phyloP scores from a whole-genome alignment of 345 rosid genomes.

The Linum lewisii region DNA sequence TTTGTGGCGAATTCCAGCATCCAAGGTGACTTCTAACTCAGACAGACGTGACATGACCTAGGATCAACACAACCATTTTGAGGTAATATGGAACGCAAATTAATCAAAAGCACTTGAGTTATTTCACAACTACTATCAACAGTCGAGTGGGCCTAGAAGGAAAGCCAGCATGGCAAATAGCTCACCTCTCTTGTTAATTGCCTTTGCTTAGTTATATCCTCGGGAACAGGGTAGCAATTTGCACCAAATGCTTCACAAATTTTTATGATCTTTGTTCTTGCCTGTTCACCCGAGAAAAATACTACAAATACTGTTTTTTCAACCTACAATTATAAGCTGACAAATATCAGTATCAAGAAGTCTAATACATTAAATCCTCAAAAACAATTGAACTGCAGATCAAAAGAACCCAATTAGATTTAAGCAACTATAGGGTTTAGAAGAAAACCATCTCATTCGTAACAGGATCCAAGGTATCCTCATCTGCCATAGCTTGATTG shows the following conservation, averaged over 20 bases:
- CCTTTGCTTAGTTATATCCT: slow-evolving; percentile 75
- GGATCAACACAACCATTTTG: slow-evolving; percentile 11
- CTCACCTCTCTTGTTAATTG: slow-evolving; percentile 91
- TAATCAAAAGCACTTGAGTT: neutral
- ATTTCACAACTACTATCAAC: neutral
- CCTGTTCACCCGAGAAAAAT: slow-evolving; percentile 97
- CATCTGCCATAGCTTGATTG: slow-evolving; percentile 82
- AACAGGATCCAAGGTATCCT: slow-evolving; percentile 84
- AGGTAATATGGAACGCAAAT: neutral
- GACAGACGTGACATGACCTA: slow-evolving; percentile 83
- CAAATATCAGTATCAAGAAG: slow-evolving; percentile 8
- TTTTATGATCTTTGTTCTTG: slow-evolving; percentile 69
- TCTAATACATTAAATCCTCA: neutral
- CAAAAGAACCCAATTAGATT: slow-evolving; percentile 5
- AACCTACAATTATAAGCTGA: slow-evolving; percentile 39
- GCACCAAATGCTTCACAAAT: slow-evolving; percentile 98
- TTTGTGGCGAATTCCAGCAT: slow-evolving; percentile 78
- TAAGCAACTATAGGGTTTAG: slow-evolving; percentile 1
- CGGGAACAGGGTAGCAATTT: slow-evolving; percentile 91
- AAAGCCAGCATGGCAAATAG: slow-evolving; percentile 7
- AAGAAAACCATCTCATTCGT: slow-evolving; percentile 69
- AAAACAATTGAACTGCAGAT: neutral
- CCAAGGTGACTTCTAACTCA: slow-evolving; percentile 85
- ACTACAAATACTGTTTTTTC: slow-evolving; percentile 83
- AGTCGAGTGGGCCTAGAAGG: neutral